Percentiles rank a stretch among this genome's conserved stretches.
phyloP scores from a whole-genome alignment of 176 grass and related monocot genomes.

The Raddia distichophylla region DNA sequence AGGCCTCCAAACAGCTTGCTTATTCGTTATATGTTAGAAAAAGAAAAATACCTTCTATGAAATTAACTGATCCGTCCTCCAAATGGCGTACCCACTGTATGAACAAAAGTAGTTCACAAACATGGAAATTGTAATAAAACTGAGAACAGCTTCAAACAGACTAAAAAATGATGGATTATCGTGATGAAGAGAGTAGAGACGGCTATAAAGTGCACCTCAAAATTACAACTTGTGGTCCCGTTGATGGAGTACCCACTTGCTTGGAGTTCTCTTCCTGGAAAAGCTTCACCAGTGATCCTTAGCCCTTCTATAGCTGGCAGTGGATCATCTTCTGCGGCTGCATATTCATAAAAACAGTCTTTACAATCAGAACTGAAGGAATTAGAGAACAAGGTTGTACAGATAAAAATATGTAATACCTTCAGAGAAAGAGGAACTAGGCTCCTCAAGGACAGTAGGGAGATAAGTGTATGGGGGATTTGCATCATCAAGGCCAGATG shows the following conservation, averaged over 20 bases:
- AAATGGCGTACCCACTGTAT: conserved; percentile 89
- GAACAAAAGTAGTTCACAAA: conserved; percentile 41
- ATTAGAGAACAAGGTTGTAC: conserved; percentile 20
- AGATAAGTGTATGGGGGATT: conserved; percentile 72
- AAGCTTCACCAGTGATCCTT: conserved; percentile 86
- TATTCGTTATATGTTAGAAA: conserved; percentile 24
- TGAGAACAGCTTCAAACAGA: conserved; percentile 22
- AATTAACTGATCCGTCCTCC: conserved; percentile 90
- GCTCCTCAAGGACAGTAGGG: conserved; percentile 90
- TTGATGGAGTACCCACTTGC: conserved; percentile 92
- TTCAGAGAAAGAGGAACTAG: conserved; percentile 89
- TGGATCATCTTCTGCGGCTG: conserved; percentile 87
- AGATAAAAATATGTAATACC: conserved; percentile 47
- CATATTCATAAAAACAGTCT: conserved; percentile 32
- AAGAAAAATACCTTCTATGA: conserved; percentile 76
- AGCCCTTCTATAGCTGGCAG: conserved; percentile 91
- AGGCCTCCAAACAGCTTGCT: conserved; percentile 11
- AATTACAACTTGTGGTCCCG: conserved; percentile 97
- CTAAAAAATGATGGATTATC: conserved; percentile 15
- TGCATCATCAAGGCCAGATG: conserved; percentile 63
- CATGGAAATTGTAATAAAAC: conserved; percentile 35
- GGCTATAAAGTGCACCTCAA: conserved; percentile 57
- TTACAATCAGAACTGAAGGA: conserved; percentile 32
- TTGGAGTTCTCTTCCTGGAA: conserved; percentile 91
- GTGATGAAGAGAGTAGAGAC: conserved; percentile 7